Percentiles rank a stretch among this genome's conserved stretches.
Evolutionary conservation across 768 basidiomycete species (phyloP).

Genomic region (Trametes coccinea): DNA sequence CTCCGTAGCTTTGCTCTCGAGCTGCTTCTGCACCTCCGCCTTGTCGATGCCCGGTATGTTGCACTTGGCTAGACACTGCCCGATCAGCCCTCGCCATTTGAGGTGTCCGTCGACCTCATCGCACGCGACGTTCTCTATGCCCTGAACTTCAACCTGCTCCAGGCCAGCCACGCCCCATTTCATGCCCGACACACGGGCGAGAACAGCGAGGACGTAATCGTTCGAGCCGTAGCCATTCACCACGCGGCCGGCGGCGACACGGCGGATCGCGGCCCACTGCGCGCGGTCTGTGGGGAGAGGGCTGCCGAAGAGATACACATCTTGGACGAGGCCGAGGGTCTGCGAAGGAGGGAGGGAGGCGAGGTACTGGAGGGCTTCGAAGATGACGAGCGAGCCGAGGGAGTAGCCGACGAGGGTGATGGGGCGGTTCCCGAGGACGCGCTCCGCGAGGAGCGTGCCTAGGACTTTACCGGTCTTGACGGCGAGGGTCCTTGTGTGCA

Average conservation of each 20-base stretch:
- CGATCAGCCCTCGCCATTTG: constrained; percentile 51
- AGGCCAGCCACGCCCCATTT: constrained; percentile 56
- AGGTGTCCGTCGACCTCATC: constrained; percentile 50
- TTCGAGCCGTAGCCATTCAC: constrained; percentile 54
- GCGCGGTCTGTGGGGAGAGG: constrained; percentile 43
- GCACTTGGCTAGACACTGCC: constrained; percentile 43
- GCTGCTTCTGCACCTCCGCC: constrained; percentile 39
- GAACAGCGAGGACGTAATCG: constrained; percentile 56
- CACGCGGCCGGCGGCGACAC: constrained; percentile 51
- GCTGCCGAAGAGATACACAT: constrained; percentile 56
- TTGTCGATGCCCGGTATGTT: constrained; percentile 41
- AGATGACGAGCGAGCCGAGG: constrained; percentile 55
- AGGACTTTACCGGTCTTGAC: constrained; percentile 55
- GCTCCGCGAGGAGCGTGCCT: constrained; percentile 49
- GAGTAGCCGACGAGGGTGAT: constrained; percentile 59
- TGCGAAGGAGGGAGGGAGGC: constrained; percentile 44
- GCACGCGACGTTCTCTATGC: constrained; percentile 54
- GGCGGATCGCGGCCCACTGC: constrained; percentile 48
- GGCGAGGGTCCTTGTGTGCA: constrained; percentile 53
- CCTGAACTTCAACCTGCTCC: constrained; percentile 46
- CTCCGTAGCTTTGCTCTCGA: constrained; percentile 30
- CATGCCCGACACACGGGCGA: constrained; percentile 47
- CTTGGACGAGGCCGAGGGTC: constrained; percentile 50
- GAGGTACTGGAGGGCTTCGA: constrained; percentile 53
- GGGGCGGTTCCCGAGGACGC: constrained; percentile 55